Base-by-base conservation (phyloP, 2,329 filamentous ascomycete species). In the Epichloe amarillans region DNA sequence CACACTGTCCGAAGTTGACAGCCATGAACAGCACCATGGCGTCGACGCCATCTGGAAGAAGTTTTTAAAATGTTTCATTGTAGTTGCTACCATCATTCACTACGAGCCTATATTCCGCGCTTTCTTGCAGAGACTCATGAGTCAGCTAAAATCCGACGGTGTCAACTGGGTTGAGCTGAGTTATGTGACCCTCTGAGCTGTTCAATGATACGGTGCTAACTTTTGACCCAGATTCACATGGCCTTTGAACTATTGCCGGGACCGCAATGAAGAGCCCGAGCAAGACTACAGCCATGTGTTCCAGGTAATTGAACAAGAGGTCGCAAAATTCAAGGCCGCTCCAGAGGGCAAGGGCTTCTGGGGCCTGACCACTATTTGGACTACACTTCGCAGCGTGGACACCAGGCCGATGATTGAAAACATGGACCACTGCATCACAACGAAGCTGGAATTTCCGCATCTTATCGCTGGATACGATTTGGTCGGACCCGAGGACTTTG, bases 31-130 rank as follows among this genome's bases (percentile, higher is more conserved):
- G 62, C 84, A 93, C 60, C 83, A 90, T 59, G 88, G 90, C 3
- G 75, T 89, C 15, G 83, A 93, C 63, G 84, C 84, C 49, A 83
- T 95, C 50, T 96, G 90, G 89, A 70, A 74, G 23, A 90, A 93
- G 62, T 95, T 96, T 67, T 71, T 69, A 47, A 79, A 77, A 43
- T 85, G 83, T 54, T 95, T 96, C 66, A 68, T 75, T 3, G 78
- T 91, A 4, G 74, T 91, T 43, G 79, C 79, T 40, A 83, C 81
- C 15, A 77, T 95, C 48, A 75, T 95, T 46, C 86, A 85, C 67
- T 95, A 96, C 67, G 91, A 96, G 67, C 90, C 90, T 14, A 87
- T 97, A 55, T 91, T 87, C 68, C 80, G 88, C 23, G 72, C 73
- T 17, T 94, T 88, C 61, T 69, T 96, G 53, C 80, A 77, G 30